phyloP scores from a whole-genome alignment of 371 early-diverging fungal species.

The Neoconidiobolus thromboides region DNA sequence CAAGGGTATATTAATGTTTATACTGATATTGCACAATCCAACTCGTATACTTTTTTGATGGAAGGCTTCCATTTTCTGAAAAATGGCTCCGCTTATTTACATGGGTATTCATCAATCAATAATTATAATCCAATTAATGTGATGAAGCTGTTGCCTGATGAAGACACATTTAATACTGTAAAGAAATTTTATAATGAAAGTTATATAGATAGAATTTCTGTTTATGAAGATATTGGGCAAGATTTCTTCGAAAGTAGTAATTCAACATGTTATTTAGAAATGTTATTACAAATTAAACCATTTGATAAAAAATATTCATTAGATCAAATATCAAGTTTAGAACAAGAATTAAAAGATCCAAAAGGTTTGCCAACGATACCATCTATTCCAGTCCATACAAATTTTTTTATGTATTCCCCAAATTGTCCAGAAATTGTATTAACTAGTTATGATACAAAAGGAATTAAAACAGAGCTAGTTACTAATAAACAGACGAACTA shows the following conservation, averaged over 20 bases:
- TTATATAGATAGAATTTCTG: background rate
- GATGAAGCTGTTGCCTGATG: background rate
- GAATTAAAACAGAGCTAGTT: background rate
- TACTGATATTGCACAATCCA: background rate
- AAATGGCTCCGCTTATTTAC: constrained; percentile 3
- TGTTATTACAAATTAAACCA: background rate
- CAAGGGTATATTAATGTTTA: background rate
- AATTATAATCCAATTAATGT: background rate
- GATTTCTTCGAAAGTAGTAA: background rate
- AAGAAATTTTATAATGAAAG: background rate
- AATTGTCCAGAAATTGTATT: constrained; percentile 1
- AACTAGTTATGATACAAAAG: background rate
- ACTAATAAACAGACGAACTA: background rate
- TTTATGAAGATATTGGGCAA: background rate
- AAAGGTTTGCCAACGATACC: constrained; percentile 2
- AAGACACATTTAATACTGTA: background rate
- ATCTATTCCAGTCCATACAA: background rate
- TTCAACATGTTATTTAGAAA: background rate
- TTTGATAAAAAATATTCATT: background rate
- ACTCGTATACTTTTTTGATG: background rate
- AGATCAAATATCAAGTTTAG: background rate
- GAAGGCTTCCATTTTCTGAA: background rate
- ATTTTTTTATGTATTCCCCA: background rate
- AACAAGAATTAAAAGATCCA: background rate
- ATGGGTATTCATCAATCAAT: background rate